Conservation (phyloP, 441 rosid genomes). For the Corymbia citriodora region DNA sequence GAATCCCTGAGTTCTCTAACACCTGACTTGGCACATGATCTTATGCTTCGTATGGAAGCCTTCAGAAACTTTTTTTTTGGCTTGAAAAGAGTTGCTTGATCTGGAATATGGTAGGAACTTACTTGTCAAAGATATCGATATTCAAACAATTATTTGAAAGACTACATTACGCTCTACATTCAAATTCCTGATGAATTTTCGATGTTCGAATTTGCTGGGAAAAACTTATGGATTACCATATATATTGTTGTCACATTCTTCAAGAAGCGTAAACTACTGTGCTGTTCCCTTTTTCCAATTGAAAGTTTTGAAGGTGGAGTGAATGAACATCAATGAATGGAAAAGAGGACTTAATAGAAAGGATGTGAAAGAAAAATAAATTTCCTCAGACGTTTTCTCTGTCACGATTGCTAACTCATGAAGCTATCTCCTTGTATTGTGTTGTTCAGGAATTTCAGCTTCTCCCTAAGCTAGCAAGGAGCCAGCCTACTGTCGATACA, state of each 20-base stretch:
- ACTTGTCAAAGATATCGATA: background rate
- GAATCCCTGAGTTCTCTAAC: background rate
- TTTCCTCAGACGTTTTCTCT: background rate
- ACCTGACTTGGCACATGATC: background rate
- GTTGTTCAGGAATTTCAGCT: slow-evolving; percentile 74
- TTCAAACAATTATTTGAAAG: background rate
- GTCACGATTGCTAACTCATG: background rate
- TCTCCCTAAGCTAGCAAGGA: slow-evolving; percentile 75
- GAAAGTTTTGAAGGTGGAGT: background rate
- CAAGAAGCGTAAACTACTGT: background rate
- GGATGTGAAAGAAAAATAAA: background rate
- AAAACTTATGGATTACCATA: background rate
- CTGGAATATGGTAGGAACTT: background rate
- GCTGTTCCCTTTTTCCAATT: background rate
- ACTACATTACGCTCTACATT: background rate
- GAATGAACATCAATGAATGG: background rate
- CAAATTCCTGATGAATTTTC: background rate
- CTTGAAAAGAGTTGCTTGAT: background rate
- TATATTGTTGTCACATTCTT: background rate
- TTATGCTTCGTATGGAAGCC: background rate
- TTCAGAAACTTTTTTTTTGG: background rate
- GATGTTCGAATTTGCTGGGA: background rate
- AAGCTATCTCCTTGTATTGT: background rate
- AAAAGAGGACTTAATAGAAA: background rate
- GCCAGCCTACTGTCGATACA: slow-evolving; percentile 68